Percentiles rank a stretch among this genome's conserved stretches.
Conservation (phyloP, 495 filamentous ascomycete genomes). For the Penicillium verhagenii region DNA sequence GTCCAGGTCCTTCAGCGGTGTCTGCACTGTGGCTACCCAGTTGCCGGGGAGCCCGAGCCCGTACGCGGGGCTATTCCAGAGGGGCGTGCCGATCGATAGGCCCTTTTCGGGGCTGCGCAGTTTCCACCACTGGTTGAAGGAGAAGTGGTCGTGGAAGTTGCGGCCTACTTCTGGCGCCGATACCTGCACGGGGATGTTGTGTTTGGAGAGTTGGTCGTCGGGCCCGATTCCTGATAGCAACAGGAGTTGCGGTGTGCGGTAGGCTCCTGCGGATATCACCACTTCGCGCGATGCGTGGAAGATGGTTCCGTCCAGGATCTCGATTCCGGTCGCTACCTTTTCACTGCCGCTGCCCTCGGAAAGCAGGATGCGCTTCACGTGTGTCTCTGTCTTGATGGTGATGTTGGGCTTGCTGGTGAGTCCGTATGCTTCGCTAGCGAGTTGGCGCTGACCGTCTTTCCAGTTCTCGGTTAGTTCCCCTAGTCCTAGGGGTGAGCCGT, state of each 20-base stretch:
- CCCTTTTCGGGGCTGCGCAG: slow-evolving; percentile 35
- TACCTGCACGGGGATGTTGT: slow-evolving; percentile 11
- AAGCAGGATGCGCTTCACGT: background rate
- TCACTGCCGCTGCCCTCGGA: background rate
- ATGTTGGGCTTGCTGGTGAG: background rate
- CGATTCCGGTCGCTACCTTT: background rate
- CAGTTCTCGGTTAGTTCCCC: background rate
- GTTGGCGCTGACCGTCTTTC: background rate
- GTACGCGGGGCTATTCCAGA: slow-evolving; percentile 22
- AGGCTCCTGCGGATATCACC: slow-evolving; percentile 5
- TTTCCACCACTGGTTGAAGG: slow-evolving; percentile 35
- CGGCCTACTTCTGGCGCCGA: slow-evolving; percentile 34
- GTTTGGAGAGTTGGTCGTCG: slow-evolving; percentile 17
- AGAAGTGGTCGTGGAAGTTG: slow-evolving; percentile 37
- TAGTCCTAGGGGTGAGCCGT: background rate
- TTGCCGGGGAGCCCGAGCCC: slow-evolving; percentile 28
- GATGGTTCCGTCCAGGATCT: background rate
- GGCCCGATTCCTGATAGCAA: slow-evolving; percentile 41
- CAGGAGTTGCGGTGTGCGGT: slow-evolving; percentile 34
- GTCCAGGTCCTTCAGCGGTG: slow-evolving; percentile 15
- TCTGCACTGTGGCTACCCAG: slow-evolving; percentile 18
- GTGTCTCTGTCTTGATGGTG: slow-evolving; percentile 4
- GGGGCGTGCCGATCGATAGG: slow-evolving; percentile 20
- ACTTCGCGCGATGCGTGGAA: slow-evolving; percentile 5
- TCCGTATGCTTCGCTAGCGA: background rate